These are phyloP conservation scores for Cytospora chrysosperma DNA, from an alignment of 2,329 filamentous ascomycete genomes.

Conservation along the genomic window DNA sequence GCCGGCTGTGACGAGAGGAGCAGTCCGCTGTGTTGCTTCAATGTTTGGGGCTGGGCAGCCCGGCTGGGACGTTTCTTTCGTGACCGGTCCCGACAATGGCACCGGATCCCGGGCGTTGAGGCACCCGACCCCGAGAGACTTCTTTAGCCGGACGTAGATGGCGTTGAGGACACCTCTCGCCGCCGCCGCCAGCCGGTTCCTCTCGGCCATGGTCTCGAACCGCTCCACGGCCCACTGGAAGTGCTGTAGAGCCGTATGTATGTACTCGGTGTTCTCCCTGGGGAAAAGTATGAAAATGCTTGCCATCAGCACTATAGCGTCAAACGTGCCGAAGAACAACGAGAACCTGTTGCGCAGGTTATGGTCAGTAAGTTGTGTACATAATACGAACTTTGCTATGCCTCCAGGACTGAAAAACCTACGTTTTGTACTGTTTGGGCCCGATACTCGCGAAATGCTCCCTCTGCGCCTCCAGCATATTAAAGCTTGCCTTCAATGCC, in stretches of 20 bases:
- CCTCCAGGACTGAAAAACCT: constrained; percentile 9
- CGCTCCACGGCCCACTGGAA: constrained; percentile 60
- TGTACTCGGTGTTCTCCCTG: constrained; percentile 49
- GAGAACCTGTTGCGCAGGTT: constrained; percentile 40
- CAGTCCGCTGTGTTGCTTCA: not conserved
- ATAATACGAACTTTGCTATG: not conserved
- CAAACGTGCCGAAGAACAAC: constrained; percentile 63
- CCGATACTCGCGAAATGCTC: constrained; percentile 48
- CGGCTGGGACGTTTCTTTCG: not conserved
- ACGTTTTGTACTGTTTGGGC: constrained; percentile 52
- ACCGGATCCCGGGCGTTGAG: not conserved
- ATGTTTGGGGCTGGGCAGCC: not conserved
- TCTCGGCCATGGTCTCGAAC: constrained; percentile 54
- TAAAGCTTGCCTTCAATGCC: constrained; percentile 55
- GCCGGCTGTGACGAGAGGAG: constrained; percentile 23
- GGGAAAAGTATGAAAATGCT: constrained; percentile 63
- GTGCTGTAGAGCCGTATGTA: constrained; percentile 50
- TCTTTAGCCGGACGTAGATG: constrained; percentile 53
- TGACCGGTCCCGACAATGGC: not conserved
- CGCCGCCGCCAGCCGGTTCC: constrained; percentile 53
- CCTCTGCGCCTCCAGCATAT: constrained; percentile 55
- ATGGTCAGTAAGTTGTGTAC: not conserved
- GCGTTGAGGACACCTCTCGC: constrained; percentile 56
- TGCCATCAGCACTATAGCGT: constrained; percentile 60
- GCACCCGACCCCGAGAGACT: constrained; percentile 41